These are phyloP conservation scores for Apophysomyces variabilis DNA, from an alignment of 371 early-diverging fungal species.

Conservation along the genomic window DNA sequence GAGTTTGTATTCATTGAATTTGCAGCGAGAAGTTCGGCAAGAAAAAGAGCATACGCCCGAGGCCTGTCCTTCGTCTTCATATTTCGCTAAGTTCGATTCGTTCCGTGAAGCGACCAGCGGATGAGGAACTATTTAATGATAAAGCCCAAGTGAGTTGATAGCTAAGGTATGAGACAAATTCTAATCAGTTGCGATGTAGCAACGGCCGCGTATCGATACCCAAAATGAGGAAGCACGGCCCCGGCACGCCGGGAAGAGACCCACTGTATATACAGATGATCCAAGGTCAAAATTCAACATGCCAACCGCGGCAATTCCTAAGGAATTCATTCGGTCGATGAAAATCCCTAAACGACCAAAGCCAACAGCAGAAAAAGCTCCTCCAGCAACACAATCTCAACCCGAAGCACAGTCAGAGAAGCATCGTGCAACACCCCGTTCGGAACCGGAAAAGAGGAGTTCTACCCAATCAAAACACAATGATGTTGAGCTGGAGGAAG, in stretches of 20 bases:
- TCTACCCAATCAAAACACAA: background rate
- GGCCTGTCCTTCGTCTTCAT: conserved; percentile 8
- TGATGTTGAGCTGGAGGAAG: conserved; percentile 25
- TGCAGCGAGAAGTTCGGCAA: background rate
- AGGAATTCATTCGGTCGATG: conserved; percentile 9
- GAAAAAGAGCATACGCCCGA: background rate
- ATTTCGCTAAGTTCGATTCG: background rate
- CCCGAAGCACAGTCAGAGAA: background rate
- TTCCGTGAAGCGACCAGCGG: background rate
- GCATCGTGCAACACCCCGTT: background rate
- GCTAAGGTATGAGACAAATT: background rate
- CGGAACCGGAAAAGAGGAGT: background rate
- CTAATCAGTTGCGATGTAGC: background rate
- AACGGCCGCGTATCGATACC: conserved; percentile 11
- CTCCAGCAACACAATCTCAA: background rate
- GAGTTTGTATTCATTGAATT: background rate
- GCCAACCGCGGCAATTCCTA: background rate
- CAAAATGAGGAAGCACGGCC: conserved; percentile 5
- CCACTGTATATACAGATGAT: conserved; percentile 5
- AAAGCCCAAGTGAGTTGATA: background rate
- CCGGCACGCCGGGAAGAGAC: background rate
- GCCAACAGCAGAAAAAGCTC: background rate
- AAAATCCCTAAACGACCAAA: conserved; percentile 17
- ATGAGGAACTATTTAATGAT: background rate
- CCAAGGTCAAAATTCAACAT: conserved; percentile 2